These are phyloP conservation scores for Quercus lobata DNA, from an alignment of 331 rosid genomes.

Conservation along the genomic window DNA sequence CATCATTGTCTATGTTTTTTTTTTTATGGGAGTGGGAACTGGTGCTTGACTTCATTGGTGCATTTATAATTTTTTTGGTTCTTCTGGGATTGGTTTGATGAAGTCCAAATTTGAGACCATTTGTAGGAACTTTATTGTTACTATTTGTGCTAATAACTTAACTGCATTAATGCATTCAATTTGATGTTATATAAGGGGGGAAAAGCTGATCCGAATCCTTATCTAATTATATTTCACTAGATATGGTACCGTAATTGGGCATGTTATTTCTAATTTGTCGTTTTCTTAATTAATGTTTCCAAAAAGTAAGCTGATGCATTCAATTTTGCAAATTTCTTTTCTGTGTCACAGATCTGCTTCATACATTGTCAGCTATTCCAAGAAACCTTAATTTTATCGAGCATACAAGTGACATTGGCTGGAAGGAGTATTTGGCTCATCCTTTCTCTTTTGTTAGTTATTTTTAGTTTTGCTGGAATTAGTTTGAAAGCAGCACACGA, in stretches of 20 bases:
- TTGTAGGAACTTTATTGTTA: neutral
- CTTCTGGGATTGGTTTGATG: slow-evolving; percentile 6
- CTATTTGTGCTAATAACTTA: slow-evolving; percentile 1
- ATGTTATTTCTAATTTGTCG: neutral
- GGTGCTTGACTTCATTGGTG: neutral
- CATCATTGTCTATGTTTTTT: neutral
- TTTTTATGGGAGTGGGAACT: neutral
- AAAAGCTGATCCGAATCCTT: neutral
- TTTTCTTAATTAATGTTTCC: neutral
- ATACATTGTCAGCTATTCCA: slow-evolving; percentile 72
- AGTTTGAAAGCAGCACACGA: neutral
- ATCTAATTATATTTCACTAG: too few relatives aligned
- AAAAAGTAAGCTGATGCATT: slow-evolving; percentile 1
- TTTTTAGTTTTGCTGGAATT: slow-evolving; percentile 3
- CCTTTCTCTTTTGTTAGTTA: slow-evolving; percentile 10
- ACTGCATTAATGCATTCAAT: neutral
- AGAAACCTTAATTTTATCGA: slow-evolving; percentile 83
- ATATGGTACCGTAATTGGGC: too few relatives aligned
- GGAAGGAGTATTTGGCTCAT: slow-evolving; percentile 83
- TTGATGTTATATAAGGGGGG: neutral
- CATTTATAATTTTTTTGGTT: neutral
- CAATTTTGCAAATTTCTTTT: slow-evolving; percentile 12
- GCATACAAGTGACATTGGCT: slow-evolving; percentile 98
- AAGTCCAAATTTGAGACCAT: neutral
- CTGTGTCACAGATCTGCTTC: slow-evolving; percentile 68